phyloP scores from a whole-genome alignment of 1,139 yeast species.

The Eremothecium cymbalariae region DNA sequence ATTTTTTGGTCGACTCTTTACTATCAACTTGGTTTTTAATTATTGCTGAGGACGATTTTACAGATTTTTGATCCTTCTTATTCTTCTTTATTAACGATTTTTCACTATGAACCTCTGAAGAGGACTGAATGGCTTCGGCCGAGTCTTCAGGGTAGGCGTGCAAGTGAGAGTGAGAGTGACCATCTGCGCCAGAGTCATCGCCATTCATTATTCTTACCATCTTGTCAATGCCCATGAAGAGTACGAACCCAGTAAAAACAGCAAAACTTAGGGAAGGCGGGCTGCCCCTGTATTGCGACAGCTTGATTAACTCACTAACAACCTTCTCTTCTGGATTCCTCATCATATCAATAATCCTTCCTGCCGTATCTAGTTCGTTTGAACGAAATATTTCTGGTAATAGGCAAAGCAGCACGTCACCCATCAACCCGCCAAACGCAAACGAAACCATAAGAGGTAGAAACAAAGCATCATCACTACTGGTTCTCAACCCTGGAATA shows the following conservation, averaged over 20 bases:
- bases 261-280: constrained; percentile 37
- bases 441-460: constrained; percentile 50
- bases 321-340: constrained; percentile 32
- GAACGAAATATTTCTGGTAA: constrained; percentile 41
- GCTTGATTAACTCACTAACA: constrained; percentile 17
- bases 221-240: constrained; percentile 52
- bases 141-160: constrained; percentile 16
- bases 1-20: background rate
- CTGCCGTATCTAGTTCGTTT: constrained; percentile 2
- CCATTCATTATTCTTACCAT: constrained; percentile 42
- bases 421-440: constrained; percentile 63
- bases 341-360: constrained; percentile 37
- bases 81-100: constrained; percentile 3
- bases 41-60: background rate
- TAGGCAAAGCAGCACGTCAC: constrained; percentile 59
- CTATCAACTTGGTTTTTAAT: background rate
- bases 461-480: constrained; percentile 35
- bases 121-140: background rate
- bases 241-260: constrained; percentile 48
- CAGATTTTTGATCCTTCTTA: background rate
- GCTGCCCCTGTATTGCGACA: constrained; percentile 22
- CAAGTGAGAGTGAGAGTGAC: constrained; percentile 39
- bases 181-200: constrained; percentile 31
- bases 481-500: constrained; percentile 37
- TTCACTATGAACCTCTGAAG: constrained; percentile 6